Conservation (phyloP, 2,329 filamentous ascomycete species). For the Microcera coccophila region DNA sequence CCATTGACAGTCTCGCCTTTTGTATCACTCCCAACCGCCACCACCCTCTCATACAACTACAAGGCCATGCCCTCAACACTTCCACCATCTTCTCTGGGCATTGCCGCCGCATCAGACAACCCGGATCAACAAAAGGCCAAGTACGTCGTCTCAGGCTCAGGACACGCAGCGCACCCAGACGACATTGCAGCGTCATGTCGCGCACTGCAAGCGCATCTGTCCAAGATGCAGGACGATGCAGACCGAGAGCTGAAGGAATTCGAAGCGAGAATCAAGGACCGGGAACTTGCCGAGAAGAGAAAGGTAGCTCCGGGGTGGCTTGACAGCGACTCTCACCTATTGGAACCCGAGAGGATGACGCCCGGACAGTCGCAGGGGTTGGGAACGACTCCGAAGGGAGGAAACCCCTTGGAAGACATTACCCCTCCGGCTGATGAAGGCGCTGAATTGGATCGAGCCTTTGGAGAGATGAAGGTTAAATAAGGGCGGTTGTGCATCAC, state of each 20-base stretch:
- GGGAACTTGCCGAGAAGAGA: slow-evolving; percentile 75
- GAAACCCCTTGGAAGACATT: slow-evolving; percentile 11
- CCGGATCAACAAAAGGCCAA: slow-evolving; percentile 48
- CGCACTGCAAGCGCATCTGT: slow-evolving; percentile 71
- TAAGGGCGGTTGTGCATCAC: slow-evolving; percentile 10
- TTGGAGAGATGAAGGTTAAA: slow-evolving; percentile 46
- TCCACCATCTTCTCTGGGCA: slow-evolving; percentile 46
- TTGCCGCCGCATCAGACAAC: slow-evolving; percentile 35
- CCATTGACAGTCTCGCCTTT: slow-evolving; percentile 93
- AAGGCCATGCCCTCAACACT: slow-evolving; percentile 83
- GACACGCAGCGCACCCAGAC: slow-evolving; percentile 79
- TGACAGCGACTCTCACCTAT: slow-evolving; percentile 65
- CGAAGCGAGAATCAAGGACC: slow-evolving; percentile 60
- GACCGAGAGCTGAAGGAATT: slow-evolving; percentile 64
- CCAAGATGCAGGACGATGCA: slow-evolving; percentile 64
- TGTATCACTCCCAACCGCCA: slow-evolving; percentile 81
- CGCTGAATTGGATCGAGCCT: slow-evolving; percentile 55
- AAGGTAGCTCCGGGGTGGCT: slow-evolving; percentile 77
- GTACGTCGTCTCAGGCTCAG: slow-evolving; percentile 75
- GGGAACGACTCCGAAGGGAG: slow-evolving; percentile 12
- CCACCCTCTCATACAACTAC: slow-evolving; percentile 94
- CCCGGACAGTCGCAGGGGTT: slow-evolving; percentile 28
- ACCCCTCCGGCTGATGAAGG: slow-evolving; percentile 45
- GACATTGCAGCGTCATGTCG: slow-evolving; percentile 80
- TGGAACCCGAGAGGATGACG: slow-evolving; percentile 60